Conservation (phyloP, 2,329 filamentous ascomycete genomes). For the Penicillium sp. region DNA sequence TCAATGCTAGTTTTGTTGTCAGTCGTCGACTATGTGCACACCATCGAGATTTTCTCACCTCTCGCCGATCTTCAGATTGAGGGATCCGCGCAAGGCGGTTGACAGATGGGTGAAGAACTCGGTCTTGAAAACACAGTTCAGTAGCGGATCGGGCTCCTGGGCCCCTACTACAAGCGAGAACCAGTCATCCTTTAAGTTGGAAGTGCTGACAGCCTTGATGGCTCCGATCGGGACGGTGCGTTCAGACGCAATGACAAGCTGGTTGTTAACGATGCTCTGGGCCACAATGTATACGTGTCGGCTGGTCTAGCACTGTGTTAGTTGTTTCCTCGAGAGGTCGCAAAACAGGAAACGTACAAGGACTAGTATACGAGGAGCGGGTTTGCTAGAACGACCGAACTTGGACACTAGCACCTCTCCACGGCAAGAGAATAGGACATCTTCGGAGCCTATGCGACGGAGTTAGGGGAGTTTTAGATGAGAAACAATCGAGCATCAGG, state of each 20-base stretch:
- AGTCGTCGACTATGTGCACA: background rate
- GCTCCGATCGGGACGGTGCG: slow-evolving; percentile 77
- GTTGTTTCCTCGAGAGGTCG: slow-evolving; percentile 1
- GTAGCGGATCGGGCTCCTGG: slow-evolving; percentile 86
- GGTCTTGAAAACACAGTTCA: slow-evolving; percentile 94
- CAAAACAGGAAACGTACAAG: slow-evolving; percentile 48
- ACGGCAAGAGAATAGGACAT: slow-evolving; percentile 82
- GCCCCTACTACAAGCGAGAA: slow-evolving; percentile 85
- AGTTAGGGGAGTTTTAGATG: slow-evolving; percentile 2
- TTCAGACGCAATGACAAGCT: slow-evolving; percentile 77
- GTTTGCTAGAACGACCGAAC: slow-evolving; percentile 93
- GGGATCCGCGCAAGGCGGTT: slow-evolving; percentile 71
- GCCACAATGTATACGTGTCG: slow-evolving; percentile 86
- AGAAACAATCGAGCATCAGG: background rate
- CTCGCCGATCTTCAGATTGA: slow-evolving; percentile 79
- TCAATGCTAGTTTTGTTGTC: slow-evolving; percentile 58
- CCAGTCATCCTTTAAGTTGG: slow-evolving; percentile 88
- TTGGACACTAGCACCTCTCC: slow-evolving; percentile 89
- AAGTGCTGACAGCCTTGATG: slow-evolving; percentile 82
- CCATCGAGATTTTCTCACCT: slow-evolving; percentile 32
- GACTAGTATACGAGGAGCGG: slow-evolving; percentile 78
- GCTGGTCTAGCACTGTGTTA: slow-evolving; percentile 55
- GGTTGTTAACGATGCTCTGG: slow-evolving; percentile 76
- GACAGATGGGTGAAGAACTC: slow-evolving; percentile 94
- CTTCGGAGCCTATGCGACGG: slow-evolving; percentile 56